A percentile compares a stretch with the other conserved stretches of the same genome.
phyloP scores from a whole-genome alignment of 768 basidiomycete species.

The Cystofilobasidium bisporidii region DNA sequence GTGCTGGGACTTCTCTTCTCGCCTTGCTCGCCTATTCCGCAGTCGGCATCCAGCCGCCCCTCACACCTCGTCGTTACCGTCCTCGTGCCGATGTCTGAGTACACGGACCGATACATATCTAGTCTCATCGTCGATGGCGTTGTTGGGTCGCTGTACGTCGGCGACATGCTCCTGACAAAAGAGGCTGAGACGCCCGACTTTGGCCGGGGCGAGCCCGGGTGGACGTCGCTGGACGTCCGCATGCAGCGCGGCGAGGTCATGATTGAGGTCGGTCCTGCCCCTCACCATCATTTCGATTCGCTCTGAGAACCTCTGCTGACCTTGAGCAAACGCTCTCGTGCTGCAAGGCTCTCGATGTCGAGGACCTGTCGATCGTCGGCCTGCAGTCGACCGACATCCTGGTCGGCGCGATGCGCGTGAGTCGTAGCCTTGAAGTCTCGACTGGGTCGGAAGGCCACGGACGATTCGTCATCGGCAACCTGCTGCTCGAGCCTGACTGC shows the following conservation, averaged over 20 bases:
- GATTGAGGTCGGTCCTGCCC: not conserved
- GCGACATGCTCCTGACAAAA: not conserved
- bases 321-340: too few species aligned
- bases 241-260: not conserved
- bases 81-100: not conserved
- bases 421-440: not conserved
- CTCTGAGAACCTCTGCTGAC: too few species aligned
- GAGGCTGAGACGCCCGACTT: not conserved
- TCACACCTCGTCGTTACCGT: not conserved
- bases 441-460: not conserved
- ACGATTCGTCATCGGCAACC: not conserved
- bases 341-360: not conserved
- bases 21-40: not conserved
- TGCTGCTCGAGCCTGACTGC: constrained; percentile 1
- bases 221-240: not conserved
- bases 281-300: not conserved
- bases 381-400: not conserved
- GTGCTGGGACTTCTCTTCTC: not conserved
- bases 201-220: not conserved
- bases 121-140: not conserved
- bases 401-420: not conserved
- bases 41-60: not conserved
- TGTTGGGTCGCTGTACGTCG: not conserved
- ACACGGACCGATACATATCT: not conserved
- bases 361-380: not conserved